Percentiles rank a stretch among this genome's conserved stretches.
Evolutionary conservation across 164 flowering plant genomes (phyloP).

Genomic region (Chimonanthus praecox): DNA sequence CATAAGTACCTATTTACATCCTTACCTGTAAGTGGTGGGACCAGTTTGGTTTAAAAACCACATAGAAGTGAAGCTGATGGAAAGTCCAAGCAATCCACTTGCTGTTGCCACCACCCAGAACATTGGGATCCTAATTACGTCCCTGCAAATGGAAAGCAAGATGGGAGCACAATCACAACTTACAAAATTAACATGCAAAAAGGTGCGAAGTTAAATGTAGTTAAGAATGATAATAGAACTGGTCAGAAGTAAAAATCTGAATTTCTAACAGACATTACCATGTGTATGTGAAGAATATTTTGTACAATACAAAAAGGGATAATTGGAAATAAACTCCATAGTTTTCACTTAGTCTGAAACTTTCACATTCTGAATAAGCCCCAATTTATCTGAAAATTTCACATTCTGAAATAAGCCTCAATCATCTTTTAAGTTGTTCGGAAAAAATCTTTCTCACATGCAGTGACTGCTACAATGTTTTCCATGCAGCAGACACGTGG

Average conservation of each 20-base stretch:
- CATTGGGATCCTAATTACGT: constrained; percentile 46
- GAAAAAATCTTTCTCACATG: no score
- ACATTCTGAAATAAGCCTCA: no score
- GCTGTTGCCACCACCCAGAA: constrained; percentile 73
- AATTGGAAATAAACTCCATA: no score
- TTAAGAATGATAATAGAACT: not conserved
- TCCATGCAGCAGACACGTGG: no score
- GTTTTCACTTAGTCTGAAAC: no score
- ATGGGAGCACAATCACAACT: not conserved
- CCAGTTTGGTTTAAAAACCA: constrained; percentile 81
- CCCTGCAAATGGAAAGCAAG: constrained; percentile 33
- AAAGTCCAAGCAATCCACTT: constrained; percentile 74
- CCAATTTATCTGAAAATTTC: no score
- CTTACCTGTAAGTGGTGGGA: constrained; percentile 78
- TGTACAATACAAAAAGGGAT: not conserved
- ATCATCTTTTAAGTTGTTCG: no score
- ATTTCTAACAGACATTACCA: not conserved
- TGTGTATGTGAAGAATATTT: not conserved
- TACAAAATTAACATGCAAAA: not conserved
- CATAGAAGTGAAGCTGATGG: constrained; percentile 85
- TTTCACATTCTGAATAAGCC: no score
- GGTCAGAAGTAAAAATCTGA: not conserved
- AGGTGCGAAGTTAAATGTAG: not conserved
- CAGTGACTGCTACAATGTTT: no score
- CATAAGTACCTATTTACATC: not conserved